Evolutionary conservation across 768 basidiomycete species (phyloP), one percentile per base, ranked within the genome.

Genomic region (Grammothele lineata): DNA sequence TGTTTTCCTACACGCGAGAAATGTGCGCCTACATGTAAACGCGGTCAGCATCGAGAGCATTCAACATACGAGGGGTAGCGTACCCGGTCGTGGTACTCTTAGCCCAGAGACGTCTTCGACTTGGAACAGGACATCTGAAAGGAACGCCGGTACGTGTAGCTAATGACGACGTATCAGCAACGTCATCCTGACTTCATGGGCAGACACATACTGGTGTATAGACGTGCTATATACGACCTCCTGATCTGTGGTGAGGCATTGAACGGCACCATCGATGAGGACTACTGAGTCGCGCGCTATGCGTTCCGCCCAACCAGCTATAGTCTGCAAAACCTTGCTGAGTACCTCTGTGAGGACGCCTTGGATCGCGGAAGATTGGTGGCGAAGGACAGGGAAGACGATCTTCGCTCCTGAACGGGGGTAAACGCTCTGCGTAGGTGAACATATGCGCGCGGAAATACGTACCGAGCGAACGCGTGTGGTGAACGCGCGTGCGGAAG

Each of bases 271-370:
- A 64, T 92, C 84, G 5, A 96, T 86, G 22, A 93, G 78, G 2
- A 97, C 86, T 59, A 99, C 92, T 44, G 85, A 86, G 69, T 99
- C 96, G 53, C 80, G 77, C 14, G 83, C 71, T 44, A 98, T 69
- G 22, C 78, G 64, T 25, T 83, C 82, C 82, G 85, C 80, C 87
- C 88, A 98, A 66, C 92, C 94, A 30, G 94, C 80, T 96, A 99
- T 99, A 62, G 91, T 91, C 67, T 92, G 93, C 37, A 91, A 94
- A 18, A 98, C 75, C 54, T 76, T 80, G 33, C 80, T 84, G 12
- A 79, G 74, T 22, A 84, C 70, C 19, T 86, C 80, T 36, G 74
- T 67, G 50, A 95, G 70, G 36, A 98, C 70, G 37, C 86, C 92
- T 62, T 99, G 95, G 12, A 99, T 80, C 35, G 93, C 75, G 54